Evolutionary conservation across 495 filamentous ascomycete species (phyloP), one percentile per base, ranked within the genome.

Genomic region (Penicillium steckii): DNA sequence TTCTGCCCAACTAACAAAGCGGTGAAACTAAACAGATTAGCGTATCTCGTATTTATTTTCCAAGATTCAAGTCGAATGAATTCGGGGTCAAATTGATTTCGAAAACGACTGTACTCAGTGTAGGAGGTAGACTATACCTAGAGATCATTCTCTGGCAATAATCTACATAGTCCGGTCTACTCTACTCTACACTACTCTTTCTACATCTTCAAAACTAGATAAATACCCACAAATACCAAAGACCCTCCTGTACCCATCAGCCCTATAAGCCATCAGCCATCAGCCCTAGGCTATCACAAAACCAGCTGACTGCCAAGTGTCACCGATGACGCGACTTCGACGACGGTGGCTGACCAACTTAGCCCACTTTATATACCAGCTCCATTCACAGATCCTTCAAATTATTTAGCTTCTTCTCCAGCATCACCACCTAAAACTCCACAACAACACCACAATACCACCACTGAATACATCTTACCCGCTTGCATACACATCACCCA

Each of bases 281-380:
- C 56, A 55, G 52, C 56, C 56, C 52, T 53, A 53, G 21, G 18
- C n/a, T 49, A 45, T 30, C n/a, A n/a, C n/a, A n/a, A 46, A 30
- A 48, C 37, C 45, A 41, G 40, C 29, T 52, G 50, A 52, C 37
- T 45, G 48, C 48, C 54, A 46, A 50, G 41, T 54, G 50, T 47
- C 52, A 57, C 55, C 48, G 48, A 62, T 65, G 62, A 65, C 62
- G 62, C 55, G 26, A 45, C 35, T 33, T 50, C 59, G 47, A 64
- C 59, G 59, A 44, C 46, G 41, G 59, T 65, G 61, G 61, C 61
- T 63, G 53, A 42, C 17, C 47, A 30, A 33, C 49, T 42, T 40
- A 41, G 50, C 29, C 47, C 12, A 3, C 19, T 35, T 33, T 29
- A 33, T 51, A 42, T 41, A 50, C 27, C 30, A 30, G 25, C 32